Base-by-base conservation (phyloP, 495 filamentous ascomycete species). In the Hypoxylon subgilvum region DNA sequence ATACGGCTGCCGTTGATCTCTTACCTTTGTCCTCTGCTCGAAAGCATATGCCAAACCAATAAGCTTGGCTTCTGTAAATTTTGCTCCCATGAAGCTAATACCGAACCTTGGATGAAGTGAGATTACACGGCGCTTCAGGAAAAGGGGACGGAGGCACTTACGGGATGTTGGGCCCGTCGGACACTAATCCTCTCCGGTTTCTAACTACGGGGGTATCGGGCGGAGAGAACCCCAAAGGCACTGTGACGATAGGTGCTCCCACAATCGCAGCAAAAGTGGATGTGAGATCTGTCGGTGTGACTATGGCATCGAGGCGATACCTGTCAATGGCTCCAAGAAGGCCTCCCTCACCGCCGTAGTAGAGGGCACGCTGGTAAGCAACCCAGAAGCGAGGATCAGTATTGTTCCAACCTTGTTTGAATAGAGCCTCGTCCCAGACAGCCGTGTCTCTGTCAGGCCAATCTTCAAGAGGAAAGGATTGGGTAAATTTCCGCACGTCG, bases 31-130 rank as follows among this genome's bases (percentile, higher is more conserved):
- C 50, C 76, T 69, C 67, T 88, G 84, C 72, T 88, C 85, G 68
- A 79, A 86, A 10, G 84, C 84, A 70, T 82, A 87, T 12, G 83
- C 84, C 68, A 79, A 77, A 5, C 80, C 81, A 38, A 88, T 84
- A 40, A 85, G 69, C 23, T 66, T 73, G 34, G 68, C 70, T 69
- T 83, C 79, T 41, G 73, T 78, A 72, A 76, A 88, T 25, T 74
- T 73, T 0, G 48, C 43, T 0, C 83, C 85, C 31, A 86, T 58
- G 66, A 88, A 87, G 28, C 76, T 76, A 25, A 88, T 64, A 1
- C 85, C 84, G 55, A 86, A 84, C 27, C 42, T 45, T 10, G 23
- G 23, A 27, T 27, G 23, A 27, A 27, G 23, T 27, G 23, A 27
- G 23, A 27, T 27, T 27, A 27, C 8, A 8, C n/a, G 8, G 8